These are phyloP conservation scores for Russula emetica DNA, from an alignment of 768 basidiomycete species.

Conservation along the genomic window DNA sequence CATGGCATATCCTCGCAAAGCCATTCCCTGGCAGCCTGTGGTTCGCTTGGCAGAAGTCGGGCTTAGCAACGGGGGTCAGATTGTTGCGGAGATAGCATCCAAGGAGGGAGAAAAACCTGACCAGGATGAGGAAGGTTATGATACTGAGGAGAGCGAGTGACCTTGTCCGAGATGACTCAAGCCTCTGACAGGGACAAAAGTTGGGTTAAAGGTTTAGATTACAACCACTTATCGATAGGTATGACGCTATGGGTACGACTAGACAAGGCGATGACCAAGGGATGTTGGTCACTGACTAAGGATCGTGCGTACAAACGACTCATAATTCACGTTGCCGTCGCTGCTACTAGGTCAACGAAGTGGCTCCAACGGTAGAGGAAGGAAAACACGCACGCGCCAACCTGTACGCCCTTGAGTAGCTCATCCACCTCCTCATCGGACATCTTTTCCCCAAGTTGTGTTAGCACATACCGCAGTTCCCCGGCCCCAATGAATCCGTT, in stretches of 20 bases:
- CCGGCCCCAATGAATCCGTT: constrained; percentile 90
- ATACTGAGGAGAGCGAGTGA: constrained; percentile 27
- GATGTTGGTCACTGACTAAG: constrained; percentile 62
- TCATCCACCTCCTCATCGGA: constrained; percentile 97
- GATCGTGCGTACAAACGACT: constrained; percentile 93
- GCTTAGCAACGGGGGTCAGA: constrained; percentile 31
- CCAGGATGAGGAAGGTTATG: constrained; percentile 25
- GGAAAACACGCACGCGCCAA: constrained; percentile 62
- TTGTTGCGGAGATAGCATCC: constrained; percentile 32
- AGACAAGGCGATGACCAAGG: not conserved
- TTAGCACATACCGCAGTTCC: constrained; percentile 75
- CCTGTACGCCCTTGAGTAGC: constrained; percentile 91
- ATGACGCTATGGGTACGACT: constrained; percentile 6
- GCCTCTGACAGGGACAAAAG: not conserved
- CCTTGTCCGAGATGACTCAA: not conserved
- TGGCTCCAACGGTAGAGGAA: constrained; percentile 9
- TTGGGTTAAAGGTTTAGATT: not conserved
- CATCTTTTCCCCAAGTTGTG: constrained; percentile 98
- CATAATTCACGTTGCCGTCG: constrained; percentile 96
- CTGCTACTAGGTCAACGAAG: constrained; percentile 39
- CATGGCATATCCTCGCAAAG: constrained; percentile 64
- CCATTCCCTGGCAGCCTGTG: constrained; percentile 47
- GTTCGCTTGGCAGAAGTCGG: constrained; percentile 25
- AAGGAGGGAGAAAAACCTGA: constrained; percentile 4
- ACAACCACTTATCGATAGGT: constrained; percentile 12